A percentile compares a stretch with the other conserved stretches of the same genome.
These are phyloP conservation scores for Neonothopanus nambi DNA, from an alignment of 1,284 basidiomycete genomes.

Conservation along the genomic window DNA sequence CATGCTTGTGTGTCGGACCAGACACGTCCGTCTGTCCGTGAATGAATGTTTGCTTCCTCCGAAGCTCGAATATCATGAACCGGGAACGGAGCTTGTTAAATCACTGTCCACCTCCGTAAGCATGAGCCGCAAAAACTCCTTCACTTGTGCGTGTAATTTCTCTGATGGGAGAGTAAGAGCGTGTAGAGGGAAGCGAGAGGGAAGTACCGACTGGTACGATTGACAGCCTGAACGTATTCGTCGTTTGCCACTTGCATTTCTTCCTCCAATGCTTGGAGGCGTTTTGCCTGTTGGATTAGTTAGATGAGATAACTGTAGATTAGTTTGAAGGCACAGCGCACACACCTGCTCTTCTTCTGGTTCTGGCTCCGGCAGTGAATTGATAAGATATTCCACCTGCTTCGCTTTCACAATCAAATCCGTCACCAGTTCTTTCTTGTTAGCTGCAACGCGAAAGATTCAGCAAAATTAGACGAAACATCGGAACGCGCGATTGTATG, in stretches of 20 bases:
- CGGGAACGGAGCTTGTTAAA: no score
- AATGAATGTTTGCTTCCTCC: no score
- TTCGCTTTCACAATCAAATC: conserved; percentile 83
- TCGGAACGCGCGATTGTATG: background rate
- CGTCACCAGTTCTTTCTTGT: conserved; percentile 75
- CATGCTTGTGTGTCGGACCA: no score
- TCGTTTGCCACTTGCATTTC: conserved; percentile 72
- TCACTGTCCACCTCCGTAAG: conserved; percentile 52
- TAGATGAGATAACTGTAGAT: background rate
- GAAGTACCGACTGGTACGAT: conserved; percentile 65
- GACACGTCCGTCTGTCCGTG: no score
- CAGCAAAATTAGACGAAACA: background rate
- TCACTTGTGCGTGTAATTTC: conserved; percentile 58
- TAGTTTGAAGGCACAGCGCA: conserved; percentile 3
- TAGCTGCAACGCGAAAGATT: conserved; percentile 44
- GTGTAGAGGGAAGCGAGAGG: conserved; percentile 14
- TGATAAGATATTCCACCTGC: conserved; percentile 79
- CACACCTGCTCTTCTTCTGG: conserved; percentile 70
- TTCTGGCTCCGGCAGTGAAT: conserved; percentile 73
- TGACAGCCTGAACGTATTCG: conserved; percentile 70
- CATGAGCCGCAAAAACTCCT: conserved; percentile 59
- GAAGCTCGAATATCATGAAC: no score
- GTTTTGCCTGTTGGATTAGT: conserved; percentile 49
- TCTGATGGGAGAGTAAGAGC: conserved; percentile 37
- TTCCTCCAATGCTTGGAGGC: conserved; percentile 61